phyloP scores from a whole-genome alignment of 192 early-diverging fungal genomes.

The Linnemannia schmuckeri region DNA sequence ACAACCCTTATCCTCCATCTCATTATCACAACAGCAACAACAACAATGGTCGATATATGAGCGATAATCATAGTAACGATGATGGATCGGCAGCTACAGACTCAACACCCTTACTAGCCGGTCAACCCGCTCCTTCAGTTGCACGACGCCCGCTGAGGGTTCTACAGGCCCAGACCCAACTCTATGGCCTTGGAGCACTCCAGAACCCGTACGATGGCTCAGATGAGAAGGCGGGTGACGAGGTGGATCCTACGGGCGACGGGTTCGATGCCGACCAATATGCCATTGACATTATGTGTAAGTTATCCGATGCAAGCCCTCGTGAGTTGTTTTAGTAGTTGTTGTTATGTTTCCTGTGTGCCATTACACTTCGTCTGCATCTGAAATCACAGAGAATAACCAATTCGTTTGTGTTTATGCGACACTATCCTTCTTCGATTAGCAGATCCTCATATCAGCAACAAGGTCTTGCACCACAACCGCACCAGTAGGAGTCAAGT shows the following conservation, averaged over 20 bases:
- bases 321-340: background rate
- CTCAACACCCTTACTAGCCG: background rate
- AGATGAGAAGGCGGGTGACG: background rate
- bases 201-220: background rate
- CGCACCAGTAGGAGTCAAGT: background rate
- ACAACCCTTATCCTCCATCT: background rate
- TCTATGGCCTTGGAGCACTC: conserved; percentile 26
- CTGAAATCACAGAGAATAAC: background rate
- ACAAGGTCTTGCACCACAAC: background rate
- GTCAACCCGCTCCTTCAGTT: background rate
- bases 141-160: conserved; percentile 13
- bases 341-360: background rate
- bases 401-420: background rate
- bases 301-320: background rate
- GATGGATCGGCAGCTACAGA: background rate
- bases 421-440: background rate
- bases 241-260: background rate
- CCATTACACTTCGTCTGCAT: background rate
- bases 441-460: conserved; percentile 5
- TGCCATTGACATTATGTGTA: conserved; percentile 10
- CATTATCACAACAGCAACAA: background rate
- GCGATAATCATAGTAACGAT: background rate
- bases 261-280: background rate
- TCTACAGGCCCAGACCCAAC: conserved; percentile 23
- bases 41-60: background rate